Evolutionary conservation across 2,329 filamentous ascomycete species (phyloP), one percentile per base, ranked within the genome.

Genomic region (Colletotrichum acutatum): DNA sequence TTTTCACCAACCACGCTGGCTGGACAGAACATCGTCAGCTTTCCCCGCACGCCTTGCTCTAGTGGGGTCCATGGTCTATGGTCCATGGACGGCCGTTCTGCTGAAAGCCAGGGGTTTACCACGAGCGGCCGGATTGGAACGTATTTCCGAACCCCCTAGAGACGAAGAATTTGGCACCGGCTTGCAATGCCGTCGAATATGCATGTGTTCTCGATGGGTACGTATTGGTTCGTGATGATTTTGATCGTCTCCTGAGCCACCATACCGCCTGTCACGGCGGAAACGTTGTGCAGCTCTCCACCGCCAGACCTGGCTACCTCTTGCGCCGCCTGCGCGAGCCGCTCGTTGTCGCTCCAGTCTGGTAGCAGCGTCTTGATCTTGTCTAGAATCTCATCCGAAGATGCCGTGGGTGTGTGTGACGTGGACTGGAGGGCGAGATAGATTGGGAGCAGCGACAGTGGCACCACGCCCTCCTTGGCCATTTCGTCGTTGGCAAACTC

Each of bases 191-290:
- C 92, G 84, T 93, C 91, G 77, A 92, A 93, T 74, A 94, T 86
- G 79, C 91, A 93, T 19, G 90, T 92, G 80, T 93, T 92, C 77
- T 93, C 91, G 75, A 93, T 89, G 28, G 92, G 91, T 56, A 93
- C 86, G 82, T 93, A 94, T 83, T 94, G 92, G 78, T 90, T 91
- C 14, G 92, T 93, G 77, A 93, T 89, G 71, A 96, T 90, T 82
- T 99, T 99, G 84, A 99, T 97, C 75, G 96, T 90, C 84, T 99
- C 97, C 83, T 99, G 97, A n/a, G 96, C 95, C 60, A 97, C 93
- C 86, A 99, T 93, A 3, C 97, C 97, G 34, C 97, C 97, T 1
- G 92, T 93, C 68, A 98, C 84, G 30, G 95, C 92, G 37, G 95
- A 93, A 68, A 97, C 94, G 80, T 98, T 98, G 85, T 99, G 97